Percentiles rank a stretch among this genome's conserved stretches.
These are phyloP conservation scores for Rhododendron kiyosumense DNA, from an alignment of 148 eudicot species.

Conservation along the genomic window DNA sequence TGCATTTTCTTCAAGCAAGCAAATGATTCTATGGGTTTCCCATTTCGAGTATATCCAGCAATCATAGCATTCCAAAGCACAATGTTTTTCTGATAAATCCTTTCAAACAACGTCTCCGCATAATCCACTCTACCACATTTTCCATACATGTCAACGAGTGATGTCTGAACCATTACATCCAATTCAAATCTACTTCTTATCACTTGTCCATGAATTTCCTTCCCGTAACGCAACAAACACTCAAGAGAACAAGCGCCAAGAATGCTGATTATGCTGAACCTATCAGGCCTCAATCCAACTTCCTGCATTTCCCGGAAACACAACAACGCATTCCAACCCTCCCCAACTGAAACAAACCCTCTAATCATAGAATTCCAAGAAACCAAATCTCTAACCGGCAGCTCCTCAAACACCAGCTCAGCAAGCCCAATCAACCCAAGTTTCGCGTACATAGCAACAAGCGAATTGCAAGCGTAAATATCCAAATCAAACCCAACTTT, in stretches of 20 bases:
- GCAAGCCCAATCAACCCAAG: slow-evolving; percentile 38
- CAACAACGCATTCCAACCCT: slow-evolving; percentile 40
- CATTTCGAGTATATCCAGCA: slow-evolving; percentile 40
- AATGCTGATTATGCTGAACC: slow-evolving; percentile 48
- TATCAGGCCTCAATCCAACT: slow-evolving; percentile 35
- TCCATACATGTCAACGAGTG: slow-evolving; percentile 67
- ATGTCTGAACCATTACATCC: slow-evolving; percentile 58
- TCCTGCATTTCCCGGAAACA: slow-evolving; percentile 41
- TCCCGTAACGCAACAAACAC: slow-evolving; percentile 37
- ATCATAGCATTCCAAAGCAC: slow-evolving; percentile 64
- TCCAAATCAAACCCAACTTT: slow-evolving; percentile 55
- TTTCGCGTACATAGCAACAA: slow-evolving; percentile 62
- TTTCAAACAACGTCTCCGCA: slow-evolving; percentile 37
- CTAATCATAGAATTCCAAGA: slow-evolving; percentile 77
- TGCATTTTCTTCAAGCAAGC: slow-evolving; percentile 54
- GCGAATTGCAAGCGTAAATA: slow-evolving; percentile 47
- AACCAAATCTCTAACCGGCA: slow-evolving; percentile 57
- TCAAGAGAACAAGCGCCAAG: slow-evolving; percentile 58
- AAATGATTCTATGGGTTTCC: slow-evolving; percentile 28
- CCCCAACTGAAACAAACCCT: slow-evolving; percentile 53
- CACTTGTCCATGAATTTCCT: slow-evolving; percentile 55
- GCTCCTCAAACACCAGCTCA: slow-evolving; percentile 46
- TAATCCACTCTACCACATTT: slow-evolving; percentile 48
- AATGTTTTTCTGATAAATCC: slow-evolving; percentile 29
- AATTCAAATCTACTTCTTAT: slow-evolving; percentile 35